Conservation (phyloP, 2,329 filamentous ascomycete species). For the Exophiala alcalophila region DNA sequence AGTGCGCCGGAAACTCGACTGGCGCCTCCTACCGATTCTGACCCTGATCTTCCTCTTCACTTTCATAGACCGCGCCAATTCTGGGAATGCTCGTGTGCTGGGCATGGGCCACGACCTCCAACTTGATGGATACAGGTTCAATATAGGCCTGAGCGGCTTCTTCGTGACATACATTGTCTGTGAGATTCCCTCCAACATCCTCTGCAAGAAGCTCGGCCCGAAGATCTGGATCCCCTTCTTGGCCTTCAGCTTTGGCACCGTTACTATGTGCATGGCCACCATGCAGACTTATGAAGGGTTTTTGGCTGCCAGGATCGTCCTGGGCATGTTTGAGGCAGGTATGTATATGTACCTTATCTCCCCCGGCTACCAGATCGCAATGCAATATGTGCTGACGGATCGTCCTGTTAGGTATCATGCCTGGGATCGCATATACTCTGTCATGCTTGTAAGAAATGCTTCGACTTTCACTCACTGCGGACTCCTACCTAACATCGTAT, state of each 20-base stretch:
- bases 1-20: conserved; percentile 40
- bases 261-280: conserved; percentile 1
- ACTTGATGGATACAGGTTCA: conserved; percentile 44
- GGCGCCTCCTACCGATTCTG: conserved; percentile 40
- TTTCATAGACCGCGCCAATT: conserved; percentile 63
- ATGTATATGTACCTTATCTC: conserved; percentile 28
- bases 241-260: conserved; percentile 2
- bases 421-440: conserved; percentile 43
- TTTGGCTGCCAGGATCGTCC: conserved; percentile 45
- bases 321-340: conserved; percentile 40
- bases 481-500: too few relatives aligned
- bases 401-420: too few relatives aligned
- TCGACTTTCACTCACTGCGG: too few relatives aligned
- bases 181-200: conserved; percentile 67
- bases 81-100: conserved; percentile 71
- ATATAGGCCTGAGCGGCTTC: conserved; percentile 56
- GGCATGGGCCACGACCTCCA: conserved; percentile 55
- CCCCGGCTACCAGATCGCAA: too few relatives aligned
- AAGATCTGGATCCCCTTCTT: conserved; percentile 42
- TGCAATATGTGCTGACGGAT: too few relatives aligned
- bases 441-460: too few relatives aligned
- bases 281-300: not conserved
- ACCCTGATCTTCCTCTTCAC: conserved; percentile 37
- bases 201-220: conserved; percentile 64
- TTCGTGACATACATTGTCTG: conserved; percentile 55